phyloP scores from a whole-genome alignment of 2,329 filamentous ascomycete genomes.

The Xylaria sp. region DNA sequence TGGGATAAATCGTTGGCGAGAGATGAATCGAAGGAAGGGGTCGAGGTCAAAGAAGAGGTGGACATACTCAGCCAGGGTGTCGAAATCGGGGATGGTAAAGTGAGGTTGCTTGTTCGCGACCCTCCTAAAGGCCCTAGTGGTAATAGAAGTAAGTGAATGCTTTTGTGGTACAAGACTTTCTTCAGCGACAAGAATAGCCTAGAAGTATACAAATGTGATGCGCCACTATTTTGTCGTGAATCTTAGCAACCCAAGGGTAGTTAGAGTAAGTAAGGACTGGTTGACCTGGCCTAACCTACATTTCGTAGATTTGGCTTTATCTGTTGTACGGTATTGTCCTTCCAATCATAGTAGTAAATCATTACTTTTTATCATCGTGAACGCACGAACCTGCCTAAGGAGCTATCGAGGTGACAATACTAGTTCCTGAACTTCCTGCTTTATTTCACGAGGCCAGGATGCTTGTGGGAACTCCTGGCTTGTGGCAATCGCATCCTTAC shows the following conservation, averaged over 20 bases:
- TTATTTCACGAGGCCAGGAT: no score
- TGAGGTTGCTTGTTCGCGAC: conserved; percentile 71
- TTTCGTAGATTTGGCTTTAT: not conserved
- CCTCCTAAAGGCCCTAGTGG: conserved; percentile 66
- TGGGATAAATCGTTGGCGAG: conserved; percentile 70
- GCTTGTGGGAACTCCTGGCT: no score
- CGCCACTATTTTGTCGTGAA: conserved; percentile 7
- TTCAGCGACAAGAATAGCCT: conserved; percentile 14
- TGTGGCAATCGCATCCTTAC: not conserved
- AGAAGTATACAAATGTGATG: conserved; percentile 15
- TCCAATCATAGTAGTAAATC: not conserved
- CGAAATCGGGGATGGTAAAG: conserved; percentile 74
- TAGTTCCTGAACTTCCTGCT: not conserved
- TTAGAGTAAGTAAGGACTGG: conserved; percentile 7
- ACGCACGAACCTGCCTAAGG: not conserved
- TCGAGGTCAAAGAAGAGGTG: conserved; percentile 55
- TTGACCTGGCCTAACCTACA: not conserved
- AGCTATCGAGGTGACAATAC: not conserved
- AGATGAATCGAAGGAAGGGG: conserved; percentile 56
- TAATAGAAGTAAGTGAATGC: conserved; percentile 55
- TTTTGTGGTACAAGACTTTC: conserved; percentile 20
- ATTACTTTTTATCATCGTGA: not conserved
- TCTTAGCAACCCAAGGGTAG: not conserved
- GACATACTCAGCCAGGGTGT: conserved; percentile 73
- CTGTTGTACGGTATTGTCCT: not conserved